Base-by-base conservation (phyloP, 2,329 filamentous ascomycete genomes). In the Aspergillus japonicus region DNA sequence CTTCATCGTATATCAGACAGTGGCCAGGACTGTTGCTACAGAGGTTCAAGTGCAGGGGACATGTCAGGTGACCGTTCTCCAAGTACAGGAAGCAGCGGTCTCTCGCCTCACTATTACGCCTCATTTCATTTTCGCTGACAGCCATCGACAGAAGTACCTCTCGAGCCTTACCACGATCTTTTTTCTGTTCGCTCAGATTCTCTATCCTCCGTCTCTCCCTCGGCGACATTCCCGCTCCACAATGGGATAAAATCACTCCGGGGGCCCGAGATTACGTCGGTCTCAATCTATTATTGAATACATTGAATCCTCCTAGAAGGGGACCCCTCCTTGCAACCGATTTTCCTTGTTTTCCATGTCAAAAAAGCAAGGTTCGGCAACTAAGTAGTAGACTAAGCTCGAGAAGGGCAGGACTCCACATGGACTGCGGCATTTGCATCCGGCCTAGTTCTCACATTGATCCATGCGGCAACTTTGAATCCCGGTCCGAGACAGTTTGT, bases 81-180 rank as follows among this genome's bases (percentile, higher is more conserved):
- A 8, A 21, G 16, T 1, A 50, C 50, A 47, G 24, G 33, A 29
- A 26, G 47, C 21, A 16, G 39, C 39, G 16, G 26, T 47, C 47
- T 24, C 24, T 26, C 50, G 54, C 54, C 54, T 60, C 54, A 60
- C 49, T 60, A 23, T 57, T 26, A 33, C 54, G 58, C 58, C 58
- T 60, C 58, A 57, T 57, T 60, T 50, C 10, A 50, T 24, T 58
- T 23, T 50, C 29, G 16, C 48, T 44, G 23, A 39, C 39, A 39
- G 26, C 12, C 33, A 35, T 16, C 33, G 11, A 35, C 14, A 11
- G 11, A 29, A 35, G 6, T 35, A 16, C 33, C 33, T 35, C 33
- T 35, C 8, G 26, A 29, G 7, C 26, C 26, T 29, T 2, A 26
- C 7, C 3, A n/a, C 39, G 16, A 42, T 8, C 16, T 16, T n/a